These are phyloP conservation scores for Apiospora koreana DNA, from an alignment of 2,329 filamentous ascomycete species.

Conservation along the genomic window DNA sequence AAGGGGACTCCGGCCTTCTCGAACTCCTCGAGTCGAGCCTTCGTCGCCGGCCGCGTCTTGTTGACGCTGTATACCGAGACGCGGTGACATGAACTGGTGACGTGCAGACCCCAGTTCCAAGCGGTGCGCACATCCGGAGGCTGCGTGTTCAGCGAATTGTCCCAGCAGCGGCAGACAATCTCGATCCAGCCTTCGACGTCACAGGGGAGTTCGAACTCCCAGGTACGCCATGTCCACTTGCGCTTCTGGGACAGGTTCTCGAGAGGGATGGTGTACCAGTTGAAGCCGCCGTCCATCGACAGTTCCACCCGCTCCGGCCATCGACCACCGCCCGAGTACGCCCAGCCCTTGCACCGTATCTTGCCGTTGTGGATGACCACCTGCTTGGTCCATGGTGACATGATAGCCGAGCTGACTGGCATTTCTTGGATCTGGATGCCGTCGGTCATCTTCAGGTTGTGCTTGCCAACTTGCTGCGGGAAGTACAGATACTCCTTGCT, in stretches of 20 bases:
- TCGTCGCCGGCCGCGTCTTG: constrained; percentile 47
- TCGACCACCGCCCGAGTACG: constrained; percentile 59
- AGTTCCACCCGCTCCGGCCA: constrained; percentile 67
- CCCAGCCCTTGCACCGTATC: constrained; percentile 60
- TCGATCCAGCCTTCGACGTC: constrained; percentile 64
- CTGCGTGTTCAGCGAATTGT: constrained; percentile 63
- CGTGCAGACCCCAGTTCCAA: constrained; percentile 47
- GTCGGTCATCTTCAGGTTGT: constrained; percentile 59
- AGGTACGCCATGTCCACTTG: constrained; percentile 64
- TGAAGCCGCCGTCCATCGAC: constrained; percentile 61
- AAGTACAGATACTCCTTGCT: constrained; percentile 70
- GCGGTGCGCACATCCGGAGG: constrained; percentile 53
- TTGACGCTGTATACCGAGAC: constrained; percentile 66
- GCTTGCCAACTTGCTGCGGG: constrained; percentile 67
- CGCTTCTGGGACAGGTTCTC: constrained; percentile 64
- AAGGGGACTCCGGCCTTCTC: constrained; percentile 49
- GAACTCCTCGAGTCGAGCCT: constrained; percentile 50
- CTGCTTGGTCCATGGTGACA: constrained; percentile 64
- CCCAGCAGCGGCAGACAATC: constrained; percentile 60
- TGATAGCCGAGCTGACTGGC: constrained; percentile 69
- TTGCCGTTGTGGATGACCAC: constrained; percentile 60
- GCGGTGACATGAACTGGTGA: constrained; percentile 25
- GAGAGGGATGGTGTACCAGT: constrained; percentile 64
- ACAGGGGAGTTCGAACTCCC: constrained; percentile 63
- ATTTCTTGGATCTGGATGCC: constrained; percentile 72